Base-by-base conservation (phyloP, 345 rosid genomes). In the Eucalyptus decipiens region DNA sequence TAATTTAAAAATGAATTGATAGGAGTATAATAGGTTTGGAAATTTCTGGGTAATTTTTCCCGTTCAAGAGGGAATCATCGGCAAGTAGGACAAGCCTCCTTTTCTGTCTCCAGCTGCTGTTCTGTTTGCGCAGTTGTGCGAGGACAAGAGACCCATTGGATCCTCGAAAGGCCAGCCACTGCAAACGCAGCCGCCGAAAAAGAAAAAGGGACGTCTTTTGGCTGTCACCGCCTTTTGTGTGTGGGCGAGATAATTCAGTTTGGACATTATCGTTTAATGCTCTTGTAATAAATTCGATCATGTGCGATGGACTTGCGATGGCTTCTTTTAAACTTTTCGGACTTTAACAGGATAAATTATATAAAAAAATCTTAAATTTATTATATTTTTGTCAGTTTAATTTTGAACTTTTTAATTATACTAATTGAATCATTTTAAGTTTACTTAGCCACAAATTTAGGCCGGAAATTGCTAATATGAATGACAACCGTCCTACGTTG, bases 401-500 rank as follows among this genome's bases (percentile, higher is more conserved):
- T 56, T 56, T 9, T 24, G 10, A 56, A 4, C 1, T 24, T 56
- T 56, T 56, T 56, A 56, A 56, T 56, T 56, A 24, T 10, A 56
- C 3, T 26, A 56, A 56, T 56, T 56, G 3, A 2, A 26, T 56
- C 9, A 0, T 24, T 10, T 52, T 52, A 52, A 52, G 5, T 52
- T 52, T 19, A 52, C 5, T 52, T 52, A 2, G 26, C 58, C 11
- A 52, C 5, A 10, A 10, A 56, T 56, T 56, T 56, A 24, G 30
- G 0, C 1, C 6, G 2, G 0, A 23, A 56, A 56, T 56, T 1
- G 3, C 6, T 56, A 24, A 56, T 0, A 23, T 56, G 1, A 2
- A 23, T 10, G 1, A 4, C 1, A 10, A 24, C 0, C 0, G 13
- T 56, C 6, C 4, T 8, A 19, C 0, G 2, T 52, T 52, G 4